Conservation (phyloP, 345 rosid species). For the Euphorbia lathyris region DNA sequence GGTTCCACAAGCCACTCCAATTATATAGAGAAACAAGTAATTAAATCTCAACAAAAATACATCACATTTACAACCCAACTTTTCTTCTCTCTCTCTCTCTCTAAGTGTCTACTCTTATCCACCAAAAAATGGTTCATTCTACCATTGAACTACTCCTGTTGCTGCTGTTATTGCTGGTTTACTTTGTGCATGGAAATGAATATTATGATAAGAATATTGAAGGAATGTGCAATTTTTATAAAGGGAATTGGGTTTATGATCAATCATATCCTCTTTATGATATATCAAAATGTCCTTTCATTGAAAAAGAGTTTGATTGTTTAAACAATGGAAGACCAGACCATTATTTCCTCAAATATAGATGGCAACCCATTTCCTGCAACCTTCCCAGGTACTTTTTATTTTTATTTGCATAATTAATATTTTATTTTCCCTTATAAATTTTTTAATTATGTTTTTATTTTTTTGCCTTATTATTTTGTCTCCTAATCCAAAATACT, state of each 20-base stretch:
- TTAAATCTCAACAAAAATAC: too few species aligned
- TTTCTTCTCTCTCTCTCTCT: too few species aligned
- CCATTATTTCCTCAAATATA: conserved; percentile 37
- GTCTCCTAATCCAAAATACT: not conserved
- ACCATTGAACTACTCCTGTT: not conserved
- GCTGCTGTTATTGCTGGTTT: not conserved
- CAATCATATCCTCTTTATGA: conserved; percentile 34
- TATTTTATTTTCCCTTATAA: not conserved
- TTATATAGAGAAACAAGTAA: too few species aligned
- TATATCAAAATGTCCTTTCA: conserved; percentile 41
- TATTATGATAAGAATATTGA: not conserved
- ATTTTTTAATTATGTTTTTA: too few species aligned
- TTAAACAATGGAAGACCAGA: conserved; percentile 45
- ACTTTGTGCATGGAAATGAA: not conserved
- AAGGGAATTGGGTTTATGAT: conserved; percentile 47
- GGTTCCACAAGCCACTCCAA: too few species aligned
- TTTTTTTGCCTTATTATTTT: not conserved
- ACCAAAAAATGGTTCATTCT: not conserved
- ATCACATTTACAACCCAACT: too few species aligned
- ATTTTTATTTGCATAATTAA: not conserved
- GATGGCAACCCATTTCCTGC: conserved; percentile 51
- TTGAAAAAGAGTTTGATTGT: conserved; percentile 44
- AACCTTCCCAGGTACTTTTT: conserved; percentile 44
- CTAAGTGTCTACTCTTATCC: too few species aligned
- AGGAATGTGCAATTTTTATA: conserved; percentile 26